Percentiles rank a stretch among this genome's conserved stretches.
These are phyloP conservation scores for Neopestalotiopsis sp. DNA, from an alignment of 2,329 filamentous ascomycete species.

Conservation along the genomic window DNA sequence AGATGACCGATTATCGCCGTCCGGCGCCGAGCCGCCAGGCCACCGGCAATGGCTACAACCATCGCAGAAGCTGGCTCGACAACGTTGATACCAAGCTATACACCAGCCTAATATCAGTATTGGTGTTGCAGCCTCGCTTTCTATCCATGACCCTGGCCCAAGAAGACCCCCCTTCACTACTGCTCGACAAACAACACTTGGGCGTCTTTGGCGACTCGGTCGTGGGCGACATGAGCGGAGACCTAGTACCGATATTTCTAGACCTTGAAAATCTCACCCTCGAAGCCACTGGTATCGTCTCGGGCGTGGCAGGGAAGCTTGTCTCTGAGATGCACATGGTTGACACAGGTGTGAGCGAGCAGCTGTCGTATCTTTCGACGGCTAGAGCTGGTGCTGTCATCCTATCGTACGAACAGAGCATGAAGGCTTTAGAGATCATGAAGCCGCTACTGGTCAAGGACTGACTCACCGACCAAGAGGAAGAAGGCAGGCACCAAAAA, in stretches of 20 bases:
- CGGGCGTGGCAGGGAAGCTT: slow-evolving; percentile 85
- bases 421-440: slow-evolving; percentile 76
- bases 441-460: slow-evolving; percentile 52
- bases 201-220: slow-evolving; percentile 73
- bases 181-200: slow-evolving; percentile 73
- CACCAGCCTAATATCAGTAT: slow-evolving; percentile 65
- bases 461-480: slow-evolving; percentile 19
- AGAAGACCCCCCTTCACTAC: slow-evolving; percentile 74
- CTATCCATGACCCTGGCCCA: slow-evolving; percentile 76
- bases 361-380: slow-evolving; percentile 91
- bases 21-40: slow-evolving; percentile 41
- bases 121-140: slow-evolving; percentile 69
- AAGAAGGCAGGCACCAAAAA: neutral
- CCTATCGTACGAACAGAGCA: slow-evolving; percentile 75
- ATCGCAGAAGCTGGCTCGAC: slow-evolving; percentile 57
- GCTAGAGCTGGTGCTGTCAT: slow-evolving; percentile 90
- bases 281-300: slow-evolving; percentile 93
- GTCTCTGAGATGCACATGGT: slow-evolving; percentile 70
- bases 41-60: slow-evolving; percentile 33
- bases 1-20: slow-evolving; percentile 44
- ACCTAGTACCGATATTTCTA: slow-evolving; percentile 84
- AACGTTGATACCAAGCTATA: slow-evolving; percentile 69
- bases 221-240: slow-evolving; percentile 74
- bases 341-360: slow-evolving; percentile 56
- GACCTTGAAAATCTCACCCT: slow-evolving; percentile 82